Conservation (phyloP, 306 rosid genomes). For the Mucuna pruriens region DNA sequence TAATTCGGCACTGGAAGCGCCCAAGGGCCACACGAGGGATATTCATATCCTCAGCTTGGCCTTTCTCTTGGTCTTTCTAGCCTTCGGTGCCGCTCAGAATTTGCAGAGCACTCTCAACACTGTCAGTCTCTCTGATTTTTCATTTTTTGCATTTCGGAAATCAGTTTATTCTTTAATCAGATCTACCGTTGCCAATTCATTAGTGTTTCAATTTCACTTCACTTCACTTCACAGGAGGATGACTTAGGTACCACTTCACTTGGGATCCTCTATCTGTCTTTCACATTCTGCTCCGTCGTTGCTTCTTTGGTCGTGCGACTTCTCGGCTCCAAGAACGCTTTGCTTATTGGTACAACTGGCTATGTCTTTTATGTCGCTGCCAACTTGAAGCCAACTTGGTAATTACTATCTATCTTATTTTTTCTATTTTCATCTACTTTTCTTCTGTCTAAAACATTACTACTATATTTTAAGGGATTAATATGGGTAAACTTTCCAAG, state of each 20-base stretch:
- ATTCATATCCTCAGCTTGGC: slow-evolving; percentile 73
- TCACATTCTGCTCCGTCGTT: slow-evolving; percentile 77
- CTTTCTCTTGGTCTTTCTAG: slow-evolving; percentile 75
- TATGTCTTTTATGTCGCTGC: slow-evolving; percentile 90
- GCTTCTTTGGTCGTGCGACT: slow-evolving; percentile 84
- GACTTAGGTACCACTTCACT: slow-evolving; percentile 88
- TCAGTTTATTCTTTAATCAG: not conserved
- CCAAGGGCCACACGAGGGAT: slow-evolving; percentile 54
- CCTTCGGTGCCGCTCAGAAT: slow-evolving; percentile 95
- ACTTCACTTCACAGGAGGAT: too few species aligned
- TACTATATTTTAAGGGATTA: not conserved
- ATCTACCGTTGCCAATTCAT: too few species aligned
- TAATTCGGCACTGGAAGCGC: slow-evolving; percentile 23
- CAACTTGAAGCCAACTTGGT: slow-evolving; percentile 88
- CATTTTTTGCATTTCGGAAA: not conserved
- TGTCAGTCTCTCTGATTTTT: slow-evolving; percentile 41
- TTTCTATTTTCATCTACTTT: not conserved
- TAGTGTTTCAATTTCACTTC: slow-evolving; percentile 35
- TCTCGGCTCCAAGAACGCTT: slow-evolving; percentile 82
- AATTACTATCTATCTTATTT: not conserved
- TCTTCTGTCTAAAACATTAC: not conserved
- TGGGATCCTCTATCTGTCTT: slow-evolving; percentile 81
- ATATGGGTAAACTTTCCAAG: too few species aligned
- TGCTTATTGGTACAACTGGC: slow-evolving; percentile 85
- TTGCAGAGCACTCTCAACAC: slow-evolving; percentile 85